Evolutionary conservation across 257 asterid genomes (phyloP), one percentile per base, ranked within the genome.

Genomic region (Solanum peruvianum): DNA sequence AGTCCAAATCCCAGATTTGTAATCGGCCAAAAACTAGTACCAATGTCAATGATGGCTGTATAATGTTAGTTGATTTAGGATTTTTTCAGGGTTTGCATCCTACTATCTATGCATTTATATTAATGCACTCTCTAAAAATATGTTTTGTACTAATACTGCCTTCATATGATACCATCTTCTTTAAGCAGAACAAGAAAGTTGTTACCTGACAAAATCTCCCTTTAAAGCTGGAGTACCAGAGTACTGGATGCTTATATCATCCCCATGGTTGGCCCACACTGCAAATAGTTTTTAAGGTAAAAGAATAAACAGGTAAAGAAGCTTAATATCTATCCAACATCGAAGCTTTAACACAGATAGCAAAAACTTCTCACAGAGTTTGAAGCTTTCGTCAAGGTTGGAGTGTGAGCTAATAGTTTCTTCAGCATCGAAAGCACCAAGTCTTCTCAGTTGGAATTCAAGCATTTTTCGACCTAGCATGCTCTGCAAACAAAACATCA

Each of bases 221-320:
- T 97, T 97, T 73, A 97, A 88, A 77, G 99, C 99, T 33, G 97
- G 98, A 87, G 99, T 97, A 58, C 99, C 98, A 89, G 98, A 89
- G 87, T 97, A 97, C 90, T 97, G 99, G 87, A 96, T 93, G 93
- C 99, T 97, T 58, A 97, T 87, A 83, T 94, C 99, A 90, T 97
- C 99, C 49, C 99, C 99, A 85, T 95, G 99, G 89, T 93, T 93
- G 87, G 98, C 99, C 99, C 99, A 97, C 91, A 95, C 99, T 97
- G 95, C 86, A 90, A 87, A 87, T 72, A 78, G 85, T 85, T 88
- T 81, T 86, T 70, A 90, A 77, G 60, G 86, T 66, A 83, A 88
- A 87, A 64, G 83, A 87, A 86, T 18, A 47, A 80, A 3, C 29
- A 35, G 84, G 29, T 27, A 70, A 60, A 64, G 80, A 47, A 42